Evolutionary conservation across 495 filamentous ascomycete species (phyloP).

Genomic region (Hyaloscypha variabilis): DNA sequence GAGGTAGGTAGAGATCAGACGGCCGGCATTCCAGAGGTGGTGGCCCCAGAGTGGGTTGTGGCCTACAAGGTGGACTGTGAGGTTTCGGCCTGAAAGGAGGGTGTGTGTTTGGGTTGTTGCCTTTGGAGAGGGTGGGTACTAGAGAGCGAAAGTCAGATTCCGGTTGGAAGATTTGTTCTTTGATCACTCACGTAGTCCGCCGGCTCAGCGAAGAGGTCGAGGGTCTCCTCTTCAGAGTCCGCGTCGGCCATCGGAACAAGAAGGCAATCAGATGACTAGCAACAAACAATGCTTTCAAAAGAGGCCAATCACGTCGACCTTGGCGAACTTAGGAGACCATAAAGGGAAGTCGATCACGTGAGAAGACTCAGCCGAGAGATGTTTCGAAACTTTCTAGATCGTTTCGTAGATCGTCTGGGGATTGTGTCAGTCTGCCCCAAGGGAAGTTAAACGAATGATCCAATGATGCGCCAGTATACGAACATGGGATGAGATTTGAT

Average conservation of each 20-base stretch:
- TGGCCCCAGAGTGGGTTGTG: conserved; percentile 92
- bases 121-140: conserved; percentile 67
- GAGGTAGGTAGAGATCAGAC: conserved; percentile 74
- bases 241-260: conserved; percentile 5
- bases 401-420: conserved; percentile 5
- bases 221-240: conserved; percentile 21
- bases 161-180: not conserved
- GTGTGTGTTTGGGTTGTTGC: conserved; percentile 70
- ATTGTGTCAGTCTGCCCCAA: not conserved
- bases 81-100: conserved; percentile 63
- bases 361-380: not conserved
- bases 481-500: not conserved
- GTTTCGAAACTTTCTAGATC: not conserved
- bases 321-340: not conserved
- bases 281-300: too few relatives aligned
- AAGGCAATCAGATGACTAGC: too few relatives aligned
- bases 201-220: conserved; percentile 76
- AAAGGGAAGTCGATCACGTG: conserved; percentile 19
- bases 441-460: not conserved
- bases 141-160: not conserved
- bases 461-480: not conserved
- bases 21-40: conserved; percentile 87
- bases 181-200: conserved; percentile 51
- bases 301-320: not conserved
- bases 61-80: conserved; percentile 82